Conservation (phyloP, 2,329 filamentous ascomycete species). For the Fusarium luffae region DNA sequence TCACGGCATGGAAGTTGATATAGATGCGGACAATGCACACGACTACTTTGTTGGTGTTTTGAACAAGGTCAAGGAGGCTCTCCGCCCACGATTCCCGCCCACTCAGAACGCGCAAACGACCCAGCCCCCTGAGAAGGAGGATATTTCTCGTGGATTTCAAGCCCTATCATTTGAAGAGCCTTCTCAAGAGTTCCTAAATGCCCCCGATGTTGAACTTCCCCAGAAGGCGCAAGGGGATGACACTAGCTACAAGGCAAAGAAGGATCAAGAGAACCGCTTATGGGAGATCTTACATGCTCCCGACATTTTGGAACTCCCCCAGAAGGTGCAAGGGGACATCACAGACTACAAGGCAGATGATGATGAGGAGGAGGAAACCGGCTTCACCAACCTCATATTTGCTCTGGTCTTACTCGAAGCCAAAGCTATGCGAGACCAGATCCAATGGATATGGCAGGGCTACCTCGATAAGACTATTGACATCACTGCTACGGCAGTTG, state of each 20-base stretch:
- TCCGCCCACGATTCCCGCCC: neutral
- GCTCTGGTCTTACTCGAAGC: neutral
- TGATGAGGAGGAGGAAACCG: neutral
- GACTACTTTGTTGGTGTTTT: neutral
- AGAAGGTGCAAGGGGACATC: neutral
- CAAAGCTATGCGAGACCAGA: neutral
- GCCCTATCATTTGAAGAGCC: neutral
- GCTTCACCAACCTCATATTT: neutral
- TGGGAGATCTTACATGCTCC: neutral
- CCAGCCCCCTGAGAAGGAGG: rapidly evolving
- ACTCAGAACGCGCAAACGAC: neutral
- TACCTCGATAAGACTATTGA: neutral
- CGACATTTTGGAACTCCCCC: neutral
- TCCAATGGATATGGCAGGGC: neutral
- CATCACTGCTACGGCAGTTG: neutral
- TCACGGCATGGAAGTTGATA: neutral
- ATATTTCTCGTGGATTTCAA: neutral
- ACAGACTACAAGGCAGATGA: neutral
- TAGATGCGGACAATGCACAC: neutral
- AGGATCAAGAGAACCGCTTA: neutral
- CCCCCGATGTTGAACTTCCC: neutral
- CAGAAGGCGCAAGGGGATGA: neutral
- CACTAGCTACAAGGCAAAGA: neutral
- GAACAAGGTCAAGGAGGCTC: neutral
- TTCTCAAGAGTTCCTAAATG: neutral